phyloP scores from a whole-genome alignment of 1,139 yeast genomes.

The Saccharomyces hybrid region DNA sequence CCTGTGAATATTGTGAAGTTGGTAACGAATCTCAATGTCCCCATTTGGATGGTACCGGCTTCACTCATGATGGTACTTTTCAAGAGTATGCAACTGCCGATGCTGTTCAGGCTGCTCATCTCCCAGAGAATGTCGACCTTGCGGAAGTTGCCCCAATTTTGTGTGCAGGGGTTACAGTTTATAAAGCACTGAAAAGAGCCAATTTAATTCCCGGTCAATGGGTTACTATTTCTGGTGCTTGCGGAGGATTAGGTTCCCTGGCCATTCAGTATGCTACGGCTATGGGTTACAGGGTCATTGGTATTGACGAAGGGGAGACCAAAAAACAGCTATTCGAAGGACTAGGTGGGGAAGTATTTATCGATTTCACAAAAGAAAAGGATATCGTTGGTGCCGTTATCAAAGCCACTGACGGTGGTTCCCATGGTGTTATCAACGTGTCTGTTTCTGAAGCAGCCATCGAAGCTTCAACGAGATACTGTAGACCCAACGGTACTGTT shows the following conservation, averaged over 20 bases:
- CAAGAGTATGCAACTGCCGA: slow-evolving; percentile 82
- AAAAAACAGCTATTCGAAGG: slow-evolving; percentile 49
- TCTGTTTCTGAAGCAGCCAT: slow-evolving; percentile 73
- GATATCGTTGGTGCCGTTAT: slow-evolving; percentile 49
- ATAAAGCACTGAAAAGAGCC: slow-evolving; percentile 73
- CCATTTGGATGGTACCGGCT: slow-evolving; percentile 63
- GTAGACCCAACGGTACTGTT: slow-evolving; percentile 68
- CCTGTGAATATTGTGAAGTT: slow-evolving; percentile 65
- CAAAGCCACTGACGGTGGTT: slow-evolving; percentile 61
- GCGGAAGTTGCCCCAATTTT: slow-evolving; percentile 69
- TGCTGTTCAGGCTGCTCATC: slow-evolving; percentile 76
- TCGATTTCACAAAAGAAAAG: slow-evolving; percentile 52
- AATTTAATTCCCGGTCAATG: slow-evolving; percentile 61
- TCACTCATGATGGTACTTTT: slow-evolving; percentile 76
- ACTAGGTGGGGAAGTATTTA: slow-evolving; percentile 63
- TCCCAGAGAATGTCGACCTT: slow-evolving; percentile 62
- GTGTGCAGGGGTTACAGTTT: slow-evolving; percentile 81
- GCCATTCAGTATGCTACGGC: slow-evolving; percentile 79
- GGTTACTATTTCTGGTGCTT: slow-evolving; percentile 78
- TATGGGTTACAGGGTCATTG: slow-evolving; percentile 71
- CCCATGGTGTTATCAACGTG: slow-evolving; percentile 74
- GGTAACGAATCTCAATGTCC: slow-evolving; percentile 66
- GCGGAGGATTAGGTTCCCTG: slow-evolving; percentile 76
- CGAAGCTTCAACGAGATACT: slow-evolving; percentile 58
- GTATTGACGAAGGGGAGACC: slow-evolving; percentile 66